Conservation (phyloP, 2,329 filamentous ascomycete genomes). For the Scorias spongiosa region DNA sequence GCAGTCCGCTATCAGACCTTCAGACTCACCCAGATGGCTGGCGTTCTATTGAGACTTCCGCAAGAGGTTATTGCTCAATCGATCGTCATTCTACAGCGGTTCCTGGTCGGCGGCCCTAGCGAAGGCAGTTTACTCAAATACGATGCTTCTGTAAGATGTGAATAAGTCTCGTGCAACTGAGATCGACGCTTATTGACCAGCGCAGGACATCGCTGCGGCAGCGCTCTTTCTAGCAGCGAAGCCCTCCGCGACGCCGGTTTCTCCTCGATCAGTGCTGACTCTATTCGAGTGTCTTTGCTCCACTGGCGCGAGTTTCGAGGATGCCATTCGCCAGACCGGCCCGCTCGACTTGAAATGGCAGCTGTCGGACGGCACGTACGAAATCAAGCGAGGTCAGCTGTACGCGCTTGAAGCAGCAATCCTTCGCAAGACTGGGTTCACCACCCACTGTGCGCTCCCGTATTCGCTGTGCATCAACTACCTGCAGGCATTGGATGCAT, state of each 20-base stretch:
- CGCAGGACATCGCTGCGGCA: conserved; percentile 66
- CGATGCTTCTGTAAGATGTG: conserved; percentile 35
- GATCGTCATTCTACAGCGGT: conserved; percentile 66
- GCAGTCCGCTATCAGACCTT: conserved; percentile 57
- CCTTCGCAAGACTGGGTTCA: conserved; percentile 61
- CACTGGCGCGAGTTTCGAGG: conserved; percentile 40
- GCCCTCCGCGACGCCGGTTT: conserved; percentile 59
- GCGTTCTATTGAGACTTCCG: conserved; percentile 66
- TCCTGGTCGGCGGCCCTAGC: conserved; percentile 49
- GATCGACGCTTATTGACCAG: not conserved
- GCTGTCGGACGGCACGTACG: conserved; percentile 59
- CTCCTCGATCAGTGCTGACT: conserved; percentile 66
- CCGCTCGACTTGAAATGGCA: conserved; percentile 25
- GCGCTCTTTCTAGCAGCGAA: conserved; percentile 71
- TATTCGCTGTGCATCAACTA: conserved; percentile 83
- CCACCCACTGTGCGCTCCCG: conserved; percentile 72
- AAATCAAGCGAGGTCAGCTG: conserved; percentile 46
- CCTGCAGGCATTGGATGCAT: conserved; percentile 70
- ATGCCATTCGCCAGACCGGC: conserved; percentile 17
- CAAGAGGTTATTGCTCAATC: conserved; percentile 78
- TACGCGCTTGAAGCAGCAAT: conserved; percentile 64
- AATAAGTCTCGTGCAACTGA: not conserved
- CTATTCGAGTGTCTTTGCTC: conserved; percentile 71
- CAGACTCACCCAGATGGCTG: conserved; percentile 61
- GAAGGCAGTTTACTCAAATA: conserved; percentile 34